Evolutionary conservation across 345 rosid species (phyloP).

Genomic region (Linum tenue): DNA sequence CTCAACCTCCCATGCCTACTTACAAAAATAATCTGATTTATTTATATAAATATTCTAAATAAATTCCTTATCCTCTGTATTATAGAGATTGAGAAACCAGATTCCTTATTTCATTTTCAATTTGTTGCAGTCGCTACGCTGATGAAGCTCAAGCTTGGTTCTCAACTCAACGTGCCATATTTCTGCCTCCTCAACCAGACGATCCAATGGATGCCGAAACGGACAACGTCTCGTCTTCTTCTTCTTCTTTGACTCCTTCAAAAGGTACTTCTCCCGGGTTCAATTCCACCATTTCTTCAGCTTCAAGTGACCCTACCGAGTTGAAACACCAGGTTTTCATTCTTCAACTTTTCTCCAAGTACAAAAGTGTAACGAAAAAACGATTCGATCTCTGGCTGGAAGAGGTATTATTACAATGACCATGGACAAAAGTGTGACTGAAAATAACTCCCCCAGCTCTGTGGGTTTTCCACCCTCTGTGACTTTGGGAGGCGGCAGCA

Average conservation of each 20-base stretch:
- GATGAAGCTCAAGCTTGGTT: slow-evolving; percentile 65
- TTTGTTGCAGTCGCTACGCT: slow-evolving; percentile 55
- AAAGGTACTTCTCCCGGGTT: slow-evolving; percentile 4
- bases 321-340: slow-evolving; percentile 28
- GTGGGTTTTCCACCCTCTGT: slow-evolving; percentile 9
- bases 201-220: slow-evolving; percentile 12
- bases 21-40: neutral
- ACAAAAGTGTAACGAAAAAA: slow-evolving; percentile 25
- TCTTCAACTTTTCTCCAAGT: slow-evolving; percentile 42
- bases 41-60: too few species aligned
- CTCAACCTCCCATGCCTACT: neutral
- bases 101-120: neutral
- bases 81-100: too few species aligned
- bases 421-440: slow-evolving; percentile 8
- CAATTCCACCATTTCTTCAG: slow-evolving; percentile 5
- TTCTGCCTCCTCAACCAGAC: neutral
- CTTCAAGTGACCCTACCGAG: slow-evolving; percentile 8
- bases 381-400: slow-evolving; percentile 8
- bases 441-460: slow-evolving; percentile 7
- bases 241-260: slow-evolving; percentile 6
- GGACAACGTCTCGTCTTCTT: slow-evolving; percentile 10
- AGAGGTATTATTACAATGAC: slow-evolving; percentile 8
- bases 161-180: slow-evolving; percentile 25
- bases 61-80: too few species aligned
- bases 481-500: neutral